phyloP scores from a whole-genome alignment of 139 green algal genomes.

The Raphidocelis subcapitata region DNA sequence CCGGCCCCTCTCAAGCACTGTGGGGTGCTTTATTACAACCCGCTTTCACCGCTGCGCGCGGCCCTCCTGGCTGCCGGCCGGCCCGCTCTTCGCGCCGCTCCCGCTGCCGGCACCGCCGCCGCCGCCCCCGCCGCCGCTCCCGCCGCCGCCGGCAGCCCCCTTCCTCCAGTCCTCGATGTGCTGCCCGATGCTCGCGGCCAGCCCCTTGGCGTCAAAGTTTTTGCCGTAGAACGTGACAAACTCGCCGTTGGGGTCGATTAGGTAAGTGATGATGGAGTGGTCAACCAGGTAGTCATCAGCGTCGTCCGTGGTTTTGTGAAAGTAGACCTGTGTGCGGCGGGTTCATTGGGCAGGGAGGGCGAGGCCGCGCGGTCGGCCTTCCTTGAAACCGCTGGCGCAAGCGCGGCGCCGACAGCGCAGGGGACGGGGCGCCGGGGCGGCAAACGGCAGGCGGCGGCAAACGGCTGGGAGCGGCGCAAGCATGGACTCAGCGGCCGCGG shows the following conservation, averaged over 20 bases:
- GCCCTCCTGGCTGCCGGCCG: slow-evolving; percentile 21
- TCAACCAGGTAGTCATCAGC: slow-evolving; percentile 94
- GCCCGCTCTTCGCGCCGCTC: slow-evolving; percentile 5
- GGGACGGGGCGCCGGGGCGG: too few relatives aligned
- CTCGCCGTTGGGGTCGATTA: slow-evolving; percentile 84
- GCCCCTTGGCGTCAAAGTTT: slow-evolving; percentile 18
- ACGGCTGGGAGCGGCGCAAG: too few relatives aligned
- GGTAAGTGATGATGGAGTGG: slow-evolving; percentile 99
- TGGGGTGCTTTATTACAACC: too few relatives aligned
- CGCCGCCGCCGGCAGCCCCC: slow-evolving; percentile 1
- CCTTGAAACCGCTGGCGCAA: too few relatives aligned
- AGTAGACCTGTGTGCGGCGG: slow-evolving; percentile 64
- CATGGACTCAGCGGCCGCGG: too few relatives aligned
- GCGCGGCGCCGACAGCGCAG: too few relatives aligned
- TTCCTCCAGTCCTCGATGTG: slow-evolving; percentile 37
- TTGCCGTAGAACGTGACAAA: slow-evolving; percentile 93
- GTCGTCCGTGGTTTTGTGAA: slow-evolving; percentile 52
- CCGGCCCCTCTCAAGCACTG: too few relatives aligned
- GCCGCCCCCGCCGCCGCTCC: neutral
- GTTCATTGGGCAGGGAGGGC: too few relatives aligned
- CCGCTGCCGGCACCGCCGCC: neutral
- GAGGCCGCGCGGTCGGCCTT: too few relatives aligned
- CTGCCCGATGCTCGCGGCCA: slow-evolving; percentile 21
- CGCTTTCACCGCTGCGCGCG: slow-evolving; percentile 14
- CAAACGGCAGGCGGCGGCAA: too few relatives aligned